These are phyloP conservation scores for Eudorina sp. DNA, from an alignment of 139 green algal species.

Conservation along the genomic window DNA sequence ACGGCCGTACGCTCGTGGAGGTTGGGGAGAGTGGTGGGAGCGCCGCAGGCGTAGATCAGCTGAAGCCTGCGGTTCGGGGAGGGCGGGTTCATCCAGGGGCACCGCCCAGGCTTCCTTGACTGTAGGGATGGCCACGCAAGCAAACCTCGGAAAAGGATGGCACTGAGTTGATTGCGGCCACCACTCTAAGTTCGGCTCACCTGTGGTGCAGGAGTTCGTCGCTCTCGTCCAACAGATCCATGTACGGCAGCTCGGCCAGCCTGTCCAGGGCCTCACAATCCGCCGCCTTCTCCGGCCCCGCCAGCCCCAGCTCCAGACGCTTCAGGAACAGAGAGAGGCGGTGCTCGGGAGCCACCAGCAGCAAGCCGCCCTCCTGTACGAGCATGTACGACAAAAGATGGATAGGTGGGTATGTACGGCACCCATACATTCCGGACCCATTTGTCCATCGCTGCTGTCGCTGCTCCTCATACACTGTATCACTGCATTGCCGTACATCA, in stretches of 20 bases:
- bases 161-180: too few relatives aligned
- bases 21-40: constrained; percentile 14
- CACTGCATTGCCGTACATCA: too few relatives aligned
- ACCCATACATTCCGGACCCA: too few relatives aligned
- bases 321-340: constrained; percentile 72
- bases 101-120: too few relatives aligned
- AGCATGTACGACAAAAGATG: too few relatives aligned
- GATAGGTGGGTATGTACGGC: too few relatives aligned
- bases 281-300: neutral
- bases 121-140: neutral
- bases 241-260: constrained; percentile 55
- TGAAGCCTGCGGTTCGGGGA: constrained; percentile 58
- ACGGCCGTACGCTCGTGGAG: constrained; percentile 34
- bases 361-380: constrained; percentile 64
- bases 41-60: constrained; percentile 70
- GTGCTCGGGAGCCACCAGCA: constrained; percentile 71
- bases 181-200: too few relatives aligned
- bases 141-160: neutral
- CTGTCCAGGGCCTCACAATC: constrained; percentile 41
- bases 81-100: too few relatives aligned
- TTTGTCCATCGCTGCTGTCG: too few relatives aligned
- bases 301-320: constrained; percentile 56
- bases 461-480: too few relatives aligned
- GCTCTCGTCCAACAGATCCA: constrained; percentile 77
- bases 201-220: constrained; percentile 77